Conservation (phyloP, 768 basidiomycete species). For the Russula olivacea region DNA sequence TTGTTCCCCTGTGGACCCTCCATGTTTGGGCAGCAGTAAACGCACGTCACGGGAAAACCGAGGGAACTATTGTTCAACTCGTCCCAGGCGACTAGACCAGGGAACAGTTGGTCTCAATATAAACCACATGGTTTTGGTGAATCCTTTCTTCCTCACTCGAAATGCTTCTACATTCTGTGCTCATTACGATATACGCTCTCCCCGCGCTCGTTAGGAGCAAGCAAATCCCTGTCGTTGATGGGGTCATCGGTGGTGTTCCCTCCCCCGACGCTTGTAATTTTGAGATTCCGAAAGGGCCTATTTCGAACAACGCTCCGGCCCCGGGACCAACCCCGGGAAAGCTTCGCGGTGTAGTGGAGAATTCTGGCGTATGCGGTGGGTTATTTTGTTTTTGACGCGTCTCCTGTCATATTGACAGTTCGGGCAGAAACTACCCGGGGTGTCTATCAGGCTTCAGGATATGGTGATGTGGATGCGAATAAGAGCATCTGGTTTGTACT, state of each 20-base stretch:
- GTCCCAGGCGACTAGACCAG: not conserved
- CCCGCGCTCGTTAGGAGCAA: slow-evolving; percentile 28
- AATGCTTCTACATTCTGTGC: slow-evolving; percentile 23
- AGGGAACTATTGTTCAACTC: not conserved
- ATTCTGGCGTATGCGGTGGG: slow-evolving; percentile 56
- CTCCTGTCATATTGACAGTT: not conserved
- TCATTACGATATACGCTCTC: slow-evolving; percentile 23
- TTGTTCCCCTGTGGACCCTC: not conserved
- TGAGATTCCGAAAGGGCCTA: not conserved
- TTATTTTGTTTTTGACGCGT: not conserved
- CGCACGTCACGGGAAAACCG: not conserved
- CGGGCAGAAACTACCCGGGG: slow-evolving; percentile 48
- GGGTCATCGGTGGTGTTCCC: slow-evolving; percentile 44
- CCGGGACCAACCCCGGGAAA: slow-evolving; percentile 39
- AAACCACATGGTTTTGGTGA: not conserved
- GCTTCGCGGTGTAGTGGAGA: slow-evolving; percentile 50
- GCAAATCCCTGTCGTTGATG: slow-evolving; percentile 46
- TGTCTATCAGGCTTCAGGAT: slow-evolving; percentile 59
- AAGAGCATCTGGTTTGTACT: slow-evolving; percentile 49
- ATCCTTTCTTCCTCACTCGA: slow-evolving; percentile 4
- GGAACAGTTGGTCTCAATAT: not conserved
- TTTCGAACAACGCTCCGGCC: slow-evolving; percentile 7
- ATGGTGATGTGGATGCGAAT: slow-evolving; percentile 43
- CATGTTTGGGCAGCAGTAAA: not conserved
- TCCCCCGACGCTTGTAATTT: not conserved